phyloP scores from a whole-genome alignment of 208 protist species.

The Giardia duodenalis region DNA sequence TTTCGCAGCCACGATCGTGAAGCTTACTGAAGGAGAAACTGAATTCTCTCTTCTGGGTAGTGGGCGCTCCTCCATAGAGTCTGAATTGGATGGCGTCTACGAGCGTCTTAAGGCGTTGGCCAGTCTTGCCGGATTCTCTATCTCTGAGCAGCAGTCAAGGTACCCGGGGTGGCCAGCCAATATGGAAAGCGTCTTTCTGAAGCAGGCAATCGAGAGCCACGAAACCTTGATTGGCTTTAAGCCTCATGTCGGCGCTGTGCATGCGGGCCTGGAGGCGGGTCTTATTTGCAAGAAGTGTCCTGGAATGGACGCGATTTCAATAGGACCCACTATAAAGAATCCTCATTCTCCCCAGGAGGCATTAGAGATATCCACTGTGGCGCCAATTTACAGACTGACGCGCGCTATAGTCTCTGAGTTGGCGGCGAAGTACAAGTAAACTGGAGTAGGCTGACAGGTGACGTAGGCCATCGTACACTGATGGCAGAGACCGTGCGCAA shows the following conservation, averaged over 20 bases:
- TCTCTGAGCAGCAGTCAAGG: neutral
- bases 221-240: conserved; percentile 6
- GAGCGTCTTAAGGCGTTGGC: neutral
- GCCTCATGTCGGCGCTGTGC: conserved; percentile 31
- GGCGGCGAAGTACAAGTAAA: neutral
- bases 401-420: neutral
- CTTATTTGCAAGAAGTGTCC: conserved; percentile 18
- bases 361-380: neutral
- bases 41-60: neutral
- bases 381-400: neutral
- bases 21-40: neutral
- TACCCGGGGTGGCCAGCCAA: conserved; percentile 41
- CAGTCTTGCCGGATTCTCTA: neutral
- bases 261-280: conserved; percentile 41
- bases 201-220: neutral
- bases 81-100: conserved; percentile 18
- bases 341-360: conserved; percentile 2
- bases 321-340: conserved; percentile 31
- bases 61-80: neutral
- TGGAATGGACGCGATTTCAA: conserved; percentile 34
- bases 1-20: conserved; percentile 23
- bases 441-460: no score
- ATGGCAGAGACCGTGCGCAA: no score
- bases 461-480: no score
- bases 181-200: conserved; percentile 20